phyloP scores from a whole-genome alignment of 352 stramenopile species.

The Globisporangium sylvaticum region DNA sequence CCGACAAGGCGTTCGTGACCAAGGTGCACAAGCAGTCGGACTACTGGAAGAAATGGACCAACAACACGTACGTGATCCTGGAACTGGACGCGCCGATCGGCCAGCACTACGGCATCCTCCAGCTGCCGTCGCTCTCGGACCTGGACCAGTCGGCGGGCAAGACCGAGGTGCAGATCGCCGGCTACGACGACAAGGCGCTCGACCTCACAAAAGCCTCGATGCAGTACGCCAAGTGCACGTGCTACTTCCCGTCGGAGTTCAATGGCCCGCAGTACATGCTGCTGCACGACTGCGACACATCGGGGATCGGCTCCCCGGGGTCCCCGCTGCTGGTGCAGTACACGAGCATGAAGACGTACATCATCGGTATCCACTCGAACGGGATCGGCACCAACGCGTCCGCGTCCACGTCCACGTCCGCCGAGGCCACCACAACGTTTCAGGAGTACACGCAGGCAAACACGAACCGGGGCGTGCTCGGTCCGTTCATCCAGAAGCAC shows the following conservation, averaged over 20 bases:
- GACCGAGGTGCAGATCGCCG: conserved; percentile 53
- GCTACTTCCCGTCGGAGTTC: conserved; percentile 40
- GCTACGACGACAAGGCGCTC: conserved; percentile 27
- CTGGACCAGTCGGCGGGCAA: conserved; percentile 24
- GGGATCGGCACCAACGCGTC: conserved; percentile 19
- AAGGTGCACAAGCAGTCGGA: conserved; percentile 60
- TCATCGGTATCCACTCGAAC: conserved; percentile 58
- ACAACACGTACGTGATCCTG: conserved; percentile 61
- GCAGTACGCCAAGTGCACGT: conserved; percentile 45
- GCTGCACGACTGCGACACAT: conserved; percentile 63
- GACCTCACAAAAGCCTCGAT: conserved; percentile 15
- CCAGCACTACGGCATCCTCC: conserved; percentile 26
- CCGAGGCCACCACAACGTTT: conserved; percentile 12
- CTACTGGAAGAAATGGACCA: conserved; percentile 59
- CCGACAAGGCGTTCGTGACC: conserved; percentile 22
- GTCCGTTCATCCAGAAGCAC: conserved; percentile 48
- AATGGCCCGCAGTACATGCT: conserved; percentile 40
- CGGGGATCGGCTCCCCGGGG: conserved; percentile 34
- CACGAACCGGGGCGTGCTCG: conserved; percentile 51
- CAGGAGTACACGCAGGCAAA: conserved; percentile 26
- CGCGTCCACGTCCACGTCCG: background rate
- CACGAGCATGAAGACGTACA: conserved; percentile 49
- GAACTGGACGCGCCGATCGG: conserved; percentile 47
- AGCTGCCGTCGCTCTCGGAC: conserved; percentile 27
- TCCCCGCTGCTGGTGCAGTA: conserved; percentile 60